phyloP scores from a whole-genome alignment of 208 protist genomes.

The Histomonas meleagridis region DNA sequence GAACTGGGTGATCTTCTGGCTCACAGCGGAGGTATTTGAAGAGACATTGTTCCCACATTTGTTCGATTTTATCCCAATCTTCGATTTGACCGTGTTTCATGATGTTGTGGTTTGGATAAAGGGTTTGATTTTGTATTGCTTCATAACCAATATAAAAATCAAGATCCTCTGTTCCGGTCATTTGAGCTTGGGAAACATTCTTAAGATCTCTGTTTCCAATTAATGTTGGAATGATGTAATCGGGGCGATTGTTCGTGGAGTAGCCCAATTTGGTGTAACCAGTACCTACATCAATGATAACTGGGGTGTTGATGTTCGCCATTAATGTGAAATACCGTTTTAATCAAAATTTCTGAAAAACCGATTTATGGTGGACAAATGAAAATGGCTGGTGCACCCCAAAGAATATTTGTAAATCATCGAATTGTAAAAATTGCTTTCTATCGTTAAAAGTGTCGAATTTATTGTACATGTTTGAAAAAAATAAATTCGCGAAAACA shows the following conservation, averaged over 20 bases:
- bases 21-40: slow-evolving; percentile 88
- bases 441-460: no score
- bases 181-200: slow-evolving; percentile 31
- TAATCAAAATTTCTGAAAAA: no score
- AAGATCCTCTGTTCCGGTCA: slow-evolving; percentile 64
- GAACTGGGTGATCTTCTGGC: slow-evolving; percentile 82
- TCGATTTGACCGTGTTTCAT: slow-evolving; percentile 76
- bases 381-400: no score
- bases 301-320: slow-evolving; percentile 57
- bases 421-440: no score
- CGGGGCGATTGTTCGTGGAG: slow-evolving; percentile 78
- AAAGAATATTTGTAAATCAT: no score
- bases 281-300: slow-evolving; percentile 94
- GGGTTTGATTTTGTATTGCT: slow-evolving; percentile 51
- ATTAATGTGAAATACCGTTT: no score
- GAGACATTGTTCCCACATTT: slow-evolving; percentile 83
- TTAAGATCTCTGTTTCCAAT: slow-evolving; percentile 60
- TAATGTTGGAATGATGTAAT: slow-evolving; percentile 76
- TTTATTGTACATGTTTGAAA: no score
- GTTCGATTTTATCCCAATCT: slow-evolving; percentile 90
- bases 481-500: no score
- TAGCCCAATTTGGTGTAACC: slow-evolving; percentile 95
- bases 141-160: slow-evolving; percentile 85
- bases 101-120: slow-evolving; percentile 63
- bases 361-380: no score